phyloP scores from a whole-genome alignment of 371 early-diverging fungal genomes.

The Actinomucor elegans region DNA sequence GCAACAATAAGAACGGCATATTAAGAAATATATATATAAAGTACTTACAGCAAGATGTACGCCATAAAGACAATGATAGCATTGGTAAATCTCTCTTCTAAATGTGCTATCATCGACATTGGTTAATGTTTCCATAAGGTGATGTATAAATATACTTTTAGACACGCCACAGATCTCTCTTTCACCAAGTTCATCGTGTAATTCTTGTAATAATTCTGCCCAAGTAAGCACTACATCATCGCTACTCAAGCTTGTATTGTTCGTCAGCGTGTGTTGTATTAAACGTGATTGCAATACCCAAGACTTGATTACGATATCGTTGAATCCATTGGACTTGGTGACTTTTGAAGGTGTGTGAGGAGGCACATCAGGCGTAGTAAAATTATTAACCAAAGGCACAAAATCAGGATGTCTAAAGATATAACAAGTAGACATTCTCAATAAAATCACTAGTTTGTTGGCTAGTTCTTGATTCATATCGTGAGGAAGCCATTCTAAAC shows the following conservation, averaged over 20 bases:
- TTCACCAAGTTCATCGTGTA: conserved; percentile 68
- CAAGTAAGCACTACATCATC: not conserved
- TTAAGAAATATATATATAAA: too few relatives aligned
- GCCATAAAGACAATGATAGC: conserved; percentile 70
- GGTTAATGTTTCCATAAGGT: conserved; percentile 19
- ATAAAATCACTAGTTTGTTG: not conserved
- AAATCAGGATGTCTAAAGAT: conserved; percentile 50
- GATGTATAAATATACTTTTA: conserved; percentile 50
- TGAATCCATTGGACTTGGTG: conserved; percentile 33
- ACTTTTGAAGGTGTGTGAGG: conserved; percentile 35
- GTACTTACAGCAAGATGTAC: conserved; percentile 55
- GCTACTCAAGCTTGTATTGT: not conserved
- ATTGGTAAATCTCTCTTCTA: conserved; percentile 58
- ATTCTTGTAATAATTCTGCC: conserved; percentile 47
- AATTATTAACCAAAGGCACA: conserved; percentile 47
- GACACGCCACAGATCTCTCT: conserved; percentile 62
- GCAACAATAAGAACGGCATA: not conserved
- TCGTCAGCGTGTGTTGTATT: not conserved
- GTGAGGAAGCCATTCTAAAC: conserved; percentile 12
- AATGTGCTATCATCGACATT: conserved; percentile 17
- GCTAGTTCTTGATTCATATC: not conserved
- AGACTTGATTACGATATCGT: conserved; percentile 23
- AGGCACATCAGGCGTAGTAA: conserved; percentile 23
- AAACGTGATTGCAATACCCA: conserved; percentile 38
- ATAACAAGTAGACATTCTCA: conserved; percentile 34